Evolutionary conservation across 1,139 yeast species (phyloP), one percentile per base, ranked within the genome.

Genomic region (Yamadazyma siamensis): DNA sequence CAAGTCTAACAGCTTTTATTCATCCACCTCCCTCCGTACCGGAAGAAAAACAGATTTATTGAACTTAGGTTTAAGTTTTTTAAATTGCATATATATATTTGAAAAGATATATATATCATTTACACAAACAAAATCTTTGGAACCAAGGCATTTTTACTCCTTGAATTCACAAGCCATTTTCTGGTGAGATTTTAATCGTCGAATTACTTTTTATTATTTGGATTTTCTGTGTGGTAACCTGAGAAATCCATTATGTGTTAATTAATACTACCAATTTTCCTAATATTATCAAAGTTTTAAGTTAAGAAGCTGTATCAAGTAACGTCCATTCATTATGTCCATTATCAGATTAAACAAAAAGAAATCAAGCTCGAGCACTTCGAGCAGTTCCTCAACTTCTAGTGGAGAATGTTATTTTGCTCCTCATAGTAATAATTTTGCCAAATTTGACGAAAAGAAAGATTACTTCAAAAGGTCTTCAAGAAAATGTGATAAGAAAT

Each of bases 381-480:
- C 46, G 9, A 36, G 44, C n/a, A 21, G 32, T 20, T 39, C 44
- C 11, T 27, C 31, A 15, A 31, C 34, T 19, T 40, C 45, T 11
- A 32, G 35, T 23, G 26, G 27, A 8, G 35, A 31, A 26, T 20
- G 31, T 22, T 34, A 32, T 13, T 32, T 19, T 27, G 26, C 28
- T 13, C 38, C 37, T 11, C 46, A 43, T 36, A 34, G 40, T 3
- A 43, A 41, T 24, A 43, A 36, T 25, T 44, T 44, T 31, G 33
- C 39, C 9, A 44, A 41, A 27, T 65, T 65, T 46, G 71, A 65
- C 41, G 71, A 65, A 39, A 65, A 65, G 55, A 61, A 66, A 47
- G 74, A 67, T 46, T 67, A 67, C 43, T 57, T 48, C 17, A 61
- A 61, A 39, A 55, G 74, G 38, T 67, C 72, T 48, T 44, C 47